Evolutionary conservation across 2,329 filamentous ascomycete genomes (phyloP), one percentile per base, ranked within the genome.

Genomic region (Colletotrichum endophyticum): DNA sequence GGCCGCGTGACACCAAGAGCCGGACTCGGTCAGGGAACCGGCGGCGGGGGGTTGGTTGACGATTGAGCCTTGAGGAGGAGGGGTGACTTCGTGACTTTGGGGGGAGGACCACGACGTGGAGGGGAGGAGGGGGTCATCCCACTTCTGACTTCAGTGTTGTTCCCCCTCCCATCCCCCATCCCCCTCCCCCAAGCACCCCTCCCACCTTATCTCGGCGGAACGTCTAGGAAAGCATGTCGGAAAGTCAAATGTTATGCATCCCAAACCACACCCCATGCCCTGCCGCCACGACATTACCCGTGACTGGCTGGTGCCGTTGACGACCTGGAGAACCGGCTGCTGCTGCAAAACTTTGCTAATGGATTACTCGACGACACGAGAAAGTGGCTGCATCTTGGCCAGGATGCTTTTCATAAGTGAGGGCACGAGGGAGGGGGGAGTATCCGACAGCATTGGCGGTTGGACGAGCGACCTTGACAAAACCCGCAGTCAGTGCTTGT

Each of bases 1-100:
- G 70, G 70, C 73, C 73, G 70, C 73, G 70, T 76, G 73, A 76
- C 73, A 73, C 56, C 44, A 73, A 73, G 71, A 69, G 34, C 70
- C 73, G 73, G 73, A 64, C 64, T 73, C 73, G 73, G 73, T 73
- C 70, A 73, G 34, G 63, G 70, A 57, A 73, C 64, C 32, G 56
- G 30, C 28, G 44, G 44, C 44, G 44, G n/a, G 39, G 44, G 44
- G 44, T 49, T 56, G 27, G 67, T 25, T 36, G 32, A 44, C 39
- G 56, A 32, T 30, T 28, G 56, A 56, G 22, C 22, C 8, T 44
- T 16, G 30, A 44, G 32, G 53, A 36, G 67, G 22, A 16, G 34
- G 32, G 67, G 66, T 36, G 11, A 61, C 30, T 62, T 62, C 34
- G 59, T 53, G 25, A 28, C 15, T 39, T 44, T 34, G 28, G 27